Evolutionary conservation across 495 filamentous ascomycete genomes (phyloP).

Genomic region (Penicillium coprophilum): DNA sequence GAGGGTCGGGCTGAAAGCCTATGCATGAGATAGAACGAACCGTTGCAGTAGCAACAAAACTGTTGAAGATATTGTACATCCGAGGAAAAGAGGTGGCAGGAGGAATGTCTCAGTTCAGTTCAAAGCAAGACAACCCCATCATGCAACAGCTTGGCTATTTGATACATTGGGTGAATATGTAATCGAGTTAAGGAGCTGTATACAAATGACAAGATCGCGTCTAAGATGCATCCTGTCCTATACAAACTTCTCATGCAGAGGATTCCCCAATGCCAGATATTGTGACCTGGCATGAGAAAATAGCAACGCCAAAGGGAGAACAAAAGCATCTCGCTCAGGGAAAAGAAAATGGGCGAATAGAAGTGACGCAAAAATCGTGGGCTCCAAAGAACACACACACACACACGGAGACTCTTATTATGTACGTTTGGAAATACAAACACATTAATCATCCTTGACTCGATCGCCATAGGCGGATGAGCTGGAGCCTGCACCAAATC

Average conservation of each 20-base stretch:
- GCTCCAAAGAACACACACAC: slow-evolving; percentile 18
- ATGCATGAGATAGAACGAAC: not conserved
- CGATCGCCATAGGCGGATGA: slow-evolving; percentile 23
- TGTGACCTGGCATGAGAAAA: not conserved
- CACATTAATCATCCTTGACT: slow-evolving; percentile 35
- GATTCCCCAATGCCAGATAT: slow-evolving; percentile 1
- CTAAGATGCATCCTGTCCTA: not conserved
- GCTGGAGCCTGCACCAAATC: slow-evolving; percentile 12
- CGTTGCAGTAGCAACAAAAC: slow-evolving; percentile 3
- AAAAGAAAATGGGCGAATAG: slow-evolving; percentile 10
- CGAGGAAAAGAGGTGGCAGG: not conserved
- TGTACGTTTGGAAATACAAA: slow-evolving; percentile 25
- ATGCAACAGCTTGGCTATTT: not conserved
- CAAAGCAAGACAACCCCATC: not conserved
- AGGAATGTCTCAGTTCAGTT: not conserved
- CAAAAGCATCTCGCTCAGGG: slow-evolving; percentile 22
- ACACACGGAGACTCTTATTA: slow-evolving; percentile 27
- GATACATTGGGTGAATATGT: not conserved
- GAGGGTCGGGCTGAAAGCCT: not conserved
- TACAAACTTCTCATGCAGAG: slow-evolving; percentile 3
- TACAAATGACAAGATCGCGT: not conserved
- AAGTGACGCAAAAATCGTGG: slow-evolving; percentile 20
- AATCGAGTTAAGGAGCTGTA: not conserved
- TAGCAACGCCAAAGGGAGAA: slow-evolving; percentile 3
- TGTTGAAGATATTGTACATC: slow-evolving; percentile 5